phyloP scores from a whole-genome alignment of 1,284 basidiomycete species.

The Ganoderma lucidum region DNA sequence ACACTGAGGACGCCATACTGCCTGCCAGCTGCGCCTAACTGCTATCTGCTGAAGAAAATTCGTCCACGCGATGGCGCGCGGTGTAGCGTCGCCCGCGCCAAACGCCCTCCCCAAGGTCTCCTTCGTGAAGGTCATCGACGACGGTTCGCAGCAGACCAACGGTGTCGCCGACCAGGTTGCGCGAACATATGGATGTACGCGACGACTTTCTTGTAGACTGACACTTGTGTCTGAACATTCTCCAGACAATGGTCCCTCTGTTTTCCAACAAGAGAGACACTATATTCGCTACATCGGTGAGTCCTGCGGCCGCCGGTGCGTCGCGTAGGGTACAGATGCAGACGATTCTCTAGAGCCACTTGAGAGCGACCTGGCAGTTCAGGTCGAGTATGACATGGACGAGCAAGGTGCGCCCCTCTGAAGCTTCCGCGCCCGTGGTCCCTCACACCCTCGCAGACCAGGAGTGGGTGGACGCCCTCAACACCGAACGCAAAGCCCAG shows the following conservation, averaged over 20 bases:
- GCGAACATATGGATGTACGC: slow-evolving; percentile 45
- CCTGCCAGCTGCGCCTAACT: neutral
- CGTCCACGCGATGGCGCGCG: slow-evolving; percentile 44
- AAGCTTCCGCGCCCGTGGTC: neutral
- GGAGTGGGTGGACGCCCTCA: slow-evolving; percentile 93
- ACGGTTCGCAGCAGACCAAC: slow-evolving; percentile 55
- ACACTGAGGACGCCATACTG: neutral
- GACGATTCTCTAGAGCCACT: slow-evolving; percentile 74
- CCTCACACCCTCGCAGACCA: slow-evolving; percentile 67
- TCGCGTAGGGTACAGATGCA: neutral
- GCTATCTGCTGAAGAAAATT: slow-evolving; percentile 13
- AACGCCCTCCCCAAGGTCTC: slow-evolving; percentile 63
- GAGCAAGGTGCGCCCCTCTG: slow-evolving; percentile 85
- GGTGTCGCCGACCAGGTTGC: slow-evolving; percentile 44
- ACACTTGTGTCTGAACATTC: slow-evolving; percentile 18
- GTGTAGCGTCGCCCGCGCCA: slow-evolving; percentile 45
- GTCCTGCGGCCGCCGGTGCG: slow-evolving; percentile 39
- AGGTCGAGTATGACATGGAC: slow-evolving; percentile 99
- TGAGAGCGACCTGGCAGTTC: slow-evolving; percentile 90
- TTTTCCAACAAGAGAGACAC: slow-evolving; percentile 81
- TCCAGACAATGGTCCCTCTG: slow-evolving; percentile 82
- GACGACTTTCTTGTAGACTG: neutral
- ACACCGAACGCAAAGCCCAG: slow-evolving; percentile 83
- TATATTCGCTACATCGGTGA: slow-evolving; percentile 92
- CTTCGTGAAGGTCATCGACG: slow-evolving; percentile 67